These are phyloP conservation scores for Yamadazyma endophytica DNA, from an alignment of 805 yeast genomes.

Conservation along the genomic window DNA sequence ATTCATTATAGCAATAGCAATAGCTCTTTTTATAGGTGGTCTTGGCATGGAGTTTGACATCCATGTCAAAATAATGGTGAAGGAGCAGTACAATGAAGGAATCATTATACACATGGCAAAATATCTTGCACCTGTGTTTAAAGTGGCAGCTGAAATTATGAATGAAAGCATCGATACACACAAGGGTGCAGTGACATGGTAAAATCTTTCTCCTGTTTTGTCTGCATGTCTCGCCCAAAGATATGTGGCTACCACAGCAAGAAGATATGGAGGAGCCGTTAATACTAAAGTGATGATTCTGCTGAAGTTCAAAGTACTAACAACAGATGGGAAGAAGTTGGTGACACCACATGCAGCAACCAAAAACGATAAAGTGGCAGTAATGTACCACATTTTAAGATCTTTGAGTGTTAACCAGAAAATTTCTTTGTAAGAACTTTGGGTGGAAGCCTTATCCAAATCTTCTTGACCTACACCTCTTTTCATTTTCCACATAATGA, in stretches of 20 bases:
- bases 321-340: conserved; percentile 59
- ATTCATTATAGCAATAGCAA: conserved; percentile 54
- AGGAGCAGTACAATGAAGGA: conserved; percentile 52
- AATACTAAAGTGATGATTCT: conserved; percentile 49
- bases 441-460: conserved; percentile 27
- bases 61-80: conserved; percentile 52
- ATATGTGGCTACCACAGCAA: conserved; percentile 49
- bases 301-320: conserved; percentile 49
- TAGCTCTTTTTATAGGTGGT: conserved; percentile 58
- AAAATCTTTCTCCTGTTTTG: conserved; percentile 50
- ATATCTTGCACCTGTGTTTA: conserved; percentile 54
- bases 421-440: conserved; percentile 32
- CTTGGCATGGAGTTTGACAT: conserved; percentile 53
- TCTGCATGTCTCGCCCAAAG: conserved; percentile 56
- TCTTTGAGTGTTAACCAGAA: conserved; percentile 35
- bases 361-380: conserved; percentile 40
- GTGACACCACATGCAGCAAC: conserved; percentile 62
- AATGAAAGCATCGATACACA: conserved; percentile 41
- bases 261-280: conserved; percentile 56
- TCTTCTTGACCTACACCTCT: conserved; percentile 40
- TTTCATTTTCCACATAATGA: conserved; percentile 36
- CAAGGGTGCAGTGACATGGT: conserved; percentile 44
- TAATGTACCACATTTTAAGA: conserved; percentile 44
- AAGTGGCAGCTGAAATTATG: conserved; percentile 45
- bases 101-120: conserved; percentile 59